Percentiles rank a stretch among this genome's conserved stretches.
phyloP scores from a whole-genome alignment of 352 stramenopile genomes.

The Phytopythium ostracodes region DNA sequence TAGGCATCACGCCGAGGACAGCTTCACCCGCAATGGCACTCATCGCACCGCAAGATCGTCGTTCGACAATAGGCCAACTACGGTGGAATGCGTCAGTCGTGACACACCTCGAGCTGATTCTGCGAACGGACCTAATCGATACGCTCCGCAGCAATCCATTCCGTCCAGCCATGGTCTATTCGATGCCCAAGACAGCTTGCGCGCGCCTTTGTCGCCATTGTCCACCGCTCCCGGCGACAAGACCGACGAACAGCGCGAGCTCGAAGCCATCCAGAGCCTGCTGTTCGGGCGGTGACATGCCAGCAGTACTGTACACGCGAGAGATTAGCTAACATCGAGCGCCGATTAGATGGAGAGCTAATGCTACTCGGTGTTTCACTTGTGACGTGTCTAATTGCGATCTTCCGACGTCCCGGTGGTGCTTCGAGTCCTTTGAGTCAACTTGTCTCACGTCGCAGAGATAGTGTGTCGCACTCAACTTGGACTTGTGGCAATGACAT shows the following conservation, averaged over 20 bases:
- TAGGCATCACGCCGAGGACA: background rate
- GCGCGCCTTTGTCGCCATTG: background rate
- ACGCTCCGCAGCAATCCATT: background rate
- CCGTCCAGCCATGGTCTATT: background rate
- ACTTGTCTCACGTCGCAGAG: background rate
- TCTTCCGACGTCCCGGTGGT: constrained; percentile 3
- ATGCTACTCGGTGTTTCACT: background rate
- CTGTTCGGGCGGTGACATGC: constrained; percentile 31
- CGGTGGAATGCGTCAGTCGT: background rate
- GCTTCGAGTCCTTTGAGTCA: no score
- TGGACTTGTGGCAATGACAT: constrained; percentile 7
- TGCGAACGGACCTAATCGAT: background rate
- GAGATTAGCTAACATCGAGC: background rate
- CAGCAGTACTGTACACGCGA: background rate
- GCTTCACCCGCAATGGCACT: background rate
- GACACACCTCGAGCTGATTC: background rate
- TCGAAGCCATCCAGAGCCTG: constrained; percentile 51
- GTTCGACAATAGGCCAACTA: background rate
- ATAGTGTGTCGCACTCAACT: background rate
- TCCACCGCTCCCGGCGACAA: constrained; percentile 15
- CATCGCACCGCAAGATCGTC: background rate
- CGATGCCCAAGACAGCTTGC: background rate
- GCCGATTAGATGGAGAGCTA: background rate
- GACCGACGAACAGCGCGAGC: constrained; percentile 52
- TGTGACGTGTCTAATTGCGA: background rate